Percentiles rank a stretch among this genome's conserved stretches.
Evolutionary conservation across 2,329 filamentous ascomycete genomes (phyloP).

Genomic region (Dryadomyces quercivorus): DNA sequence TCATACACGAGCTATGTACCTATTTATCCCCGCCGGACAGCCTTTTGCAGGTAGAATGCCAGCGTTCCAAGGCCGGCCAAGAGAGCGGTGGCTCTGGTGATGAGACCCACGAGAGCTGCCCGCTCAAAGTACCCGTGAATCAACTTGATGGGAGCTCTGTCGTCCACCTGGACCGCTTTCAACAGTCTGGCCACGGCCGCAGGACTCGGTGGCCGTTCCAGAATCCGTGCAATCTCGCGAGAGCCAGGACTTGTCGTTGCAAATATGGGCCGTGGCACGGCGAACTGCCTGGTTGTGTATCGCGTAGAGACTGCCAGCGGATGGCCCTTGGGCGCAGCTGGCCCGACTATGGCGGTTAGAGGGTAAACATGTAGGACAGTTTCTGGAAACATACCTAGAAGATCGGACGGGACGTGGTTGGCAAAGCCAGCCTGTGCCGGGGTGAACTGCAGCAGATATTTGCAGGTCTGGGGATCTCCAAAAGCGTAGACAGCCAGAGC

Average conservation of each 20-base stretch:
- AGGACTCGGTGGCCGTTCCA: not conserved
- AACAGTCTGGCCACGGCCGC: not conserved
- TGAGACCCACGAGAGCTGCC: slow-evolving; percentile 3
- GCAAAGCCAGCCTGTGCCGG: slow-evolving; percentile 35
- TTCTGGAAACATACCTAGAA: no score
- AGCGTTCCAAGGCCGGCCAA: not conserved
- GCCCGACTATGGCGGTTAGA: slow-evolving; percentile 18
- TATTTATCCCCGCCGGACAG: not conserved
- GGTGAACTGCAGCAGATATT: slow-evolving; percentile 48
- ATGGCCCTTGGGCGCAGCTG: slow-evolving; percentile 11
- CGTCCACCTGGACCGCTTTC: not conserved
- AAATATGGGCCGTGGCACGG: not conserved
- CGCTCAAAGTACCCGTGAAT: slow-evolving; percentile 5
- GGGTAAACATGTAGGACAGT: no score
- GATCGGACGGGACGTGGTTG: slow-evolving; percentile 43
- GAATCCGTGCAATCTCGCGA: not conserved
- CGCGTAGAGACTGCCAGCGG: no score
- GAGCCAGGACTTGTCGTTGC: not conserved
- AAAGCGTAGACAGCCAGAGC: slow-evolving; percentile 15
- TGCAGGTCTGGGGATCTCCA: slow-evolving; percentile 24
- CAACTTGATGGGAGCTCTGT: not conserved
- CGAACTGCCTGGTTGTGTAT: no score
- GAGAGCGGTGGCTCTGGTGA: not conserved
- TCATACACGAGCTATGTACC: no score
- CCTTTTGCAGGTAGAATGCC: not conserved